These are phyloP conservation scores for Arthrobotrys conoides DNA, from an alignment of 2,329 filamentous ascomycete genomes.

Conservation along the genomic window DNA sequence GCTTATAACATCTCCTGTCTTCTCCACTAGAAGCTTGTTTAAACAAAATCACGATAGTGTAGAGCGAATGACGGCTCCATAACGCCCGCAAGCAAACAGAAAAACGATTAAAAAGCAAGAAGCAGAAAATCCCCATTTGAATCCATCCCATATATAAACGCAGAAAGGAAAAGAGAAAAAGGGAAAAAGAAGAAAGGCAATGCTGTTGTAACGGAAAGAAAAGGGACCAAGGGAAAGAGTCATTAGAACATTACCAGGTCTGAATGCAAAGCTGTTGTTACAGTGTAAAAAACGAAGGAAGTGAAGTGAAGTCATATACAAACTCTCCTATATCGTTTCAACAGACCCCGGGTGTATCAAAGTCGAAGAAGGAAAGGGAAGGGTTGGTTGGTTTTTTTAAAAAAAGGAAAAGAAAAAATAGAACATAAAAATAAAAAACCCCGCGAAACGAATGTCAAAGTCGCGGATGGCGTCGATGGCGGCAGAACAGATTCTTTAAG, in stretches of 20 bases:
- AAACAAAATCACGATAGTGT: slow-evolving; percentile 28
- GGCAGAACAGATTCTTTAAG: slow-evolving; percentile 40
- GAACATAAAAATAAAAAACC: slow-evolving; percentile 15
- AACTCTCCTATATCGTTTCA: slow-evolving; percentile 61
- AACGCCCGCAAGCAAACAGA: slow-evolving; percentile 54
- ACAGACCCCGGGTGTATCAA: slow-evolving; percentile 51
- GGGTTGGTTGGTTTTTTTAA: slow-evolving; percentile 4
- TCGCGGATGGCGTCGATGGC: neutral
- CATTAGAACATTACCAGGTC: slow-evolving; percentile 59
- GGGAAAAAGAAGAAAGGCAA: slow-evolving; percentile 46
- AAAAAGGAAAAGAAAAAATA: slow-evolving; percentile 19
- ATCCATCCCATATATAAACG: slow-evolving; percentile 48
- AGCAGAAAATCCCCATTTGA: slow-evolving; percentile 31
- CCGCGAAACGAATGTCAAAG: slow-evolving; percentile 40
- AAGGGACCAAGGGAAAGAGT: slow-evolving; percentile 23
- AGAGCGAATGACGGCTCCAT: slow-evolving; percentile 40
- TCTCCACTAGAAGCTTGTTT: slow-evolving; percentile 40
- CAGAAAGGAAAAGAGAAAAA: slow-evolving; percentile 6
- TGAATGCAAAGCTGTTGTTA: slow-evolving; percentile 60
- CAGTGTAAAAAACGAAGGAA: slow-evolving; percentile 44
- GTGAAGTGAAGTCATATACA: slow-evolving; percentile 50
- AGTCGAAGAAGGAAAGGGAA: slow-evolving; percentile 27
- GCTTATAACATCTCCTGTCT: slow-evolving; percentile 36
- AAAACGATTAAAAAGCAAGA: neutral
- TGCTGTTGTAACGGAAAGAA: slow-evolving; percentile 34